These are phyloP conservation scores for Clonostachys rhizophaga DNA, from an alignment of 2,329 filamentous ascomycete genomes.

Conservation along the genomic window DNA sequence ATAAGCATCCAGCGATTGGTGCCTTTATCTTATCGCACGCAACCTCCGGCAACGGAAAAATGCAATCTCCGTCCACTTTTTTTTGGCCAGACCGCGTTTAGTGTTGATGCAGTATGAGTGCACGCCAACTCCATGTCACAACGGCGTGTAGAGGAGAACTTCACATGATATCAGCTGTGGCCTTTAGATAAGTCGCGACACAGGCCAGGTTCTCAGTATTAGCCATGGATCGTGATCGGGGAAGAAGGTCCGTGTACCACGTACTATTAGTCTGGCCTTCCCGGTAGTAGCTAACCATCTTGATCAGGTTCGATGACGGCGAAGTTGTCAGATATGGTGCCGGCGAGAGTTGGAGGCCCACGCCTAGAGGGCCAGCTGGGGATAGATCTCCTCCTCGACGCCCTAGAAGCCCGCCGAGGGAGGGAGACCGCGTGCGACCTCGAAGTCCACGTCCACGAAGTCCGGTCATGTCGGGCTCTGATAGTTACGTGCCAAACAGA, in stretches of 20 bases:
- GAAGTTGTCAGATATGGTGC: slow-evolving; percentile 59
- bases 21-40: too few species aligned
- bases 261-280: neutral
- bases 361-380: slow-evolving; percentile 32
- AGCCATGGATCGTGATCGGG: slow-evolving; percentile 7
- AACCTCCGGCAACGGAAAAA: too few species aligned
- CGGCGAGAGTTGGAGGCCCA: slow-evolving; percentile 57
- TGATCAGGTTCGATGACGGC: slow-evolving; percentile 51
- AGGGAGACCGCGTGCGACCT: slow-evolving; percentile 16
- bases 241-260: slow-evolving; percentile 5
- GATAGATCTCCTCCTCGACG: slow-evolving; percentile 11
- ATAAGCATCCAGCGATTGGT: too few species aligned
- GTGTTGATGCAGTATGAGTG: too few species aligned
- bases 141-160: too few species aligned
- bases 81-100: too few species aligned
- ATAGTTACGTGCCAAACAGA: slow-evolving; percentile 40
- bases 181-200: too few species aligned
- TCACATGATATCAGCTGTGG: too few species aligned
- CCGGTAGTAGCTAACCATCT: neutral
- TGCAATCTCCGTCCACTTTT: too few species aligned
- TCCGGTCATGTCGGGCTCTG: slow-evolving; percentile 29
- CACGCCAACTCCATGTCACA: too few species aligned
- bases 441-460: slow-evolving; percentile 32
- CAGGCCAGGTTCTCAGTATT: too few species aligned
- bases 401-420: slow-evolving; percentile 2